A percentile compares a stretch with the other conserved stretches of the same genome.
These are phyloP conservation scores for Nelumbo lutea DNA, from an alignment of 164 flowering plant genomes.

Conservation along the genomic window DNA sequence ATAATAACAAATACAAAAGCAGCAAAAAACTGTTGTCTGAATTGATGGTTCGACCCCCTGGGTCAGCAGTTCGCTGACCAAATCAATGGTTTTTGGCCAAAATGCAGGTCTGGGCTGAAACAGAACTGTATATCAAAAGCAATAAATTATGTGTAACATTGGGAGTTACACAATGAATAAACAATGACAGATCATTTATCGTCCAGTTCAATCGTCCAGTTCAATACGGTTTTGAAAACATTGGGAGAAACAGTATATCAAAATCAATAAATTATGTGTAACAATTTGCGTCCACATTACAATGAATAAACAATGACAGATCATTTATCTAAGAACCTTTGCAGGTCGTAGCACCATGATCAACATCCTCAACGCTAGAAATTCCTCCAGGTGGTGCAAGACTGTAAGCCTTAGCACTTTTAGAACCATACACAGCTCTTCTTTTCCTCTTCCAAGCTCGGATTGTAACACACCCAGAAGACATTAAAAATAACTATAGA, in stretches of 20 bases:
- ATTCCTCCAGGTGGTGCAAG: background rate
- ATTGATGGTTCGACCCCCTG: too few species aligned
- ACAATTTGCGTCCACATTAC: background rate
- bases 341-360: background rate
- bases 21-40: too few species aligned
- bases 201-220: too few species aligned
- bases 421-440: background rate
- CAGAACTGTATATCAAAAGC: background rate
- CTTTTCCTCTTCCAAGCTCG: background rate
- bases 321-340: slow-evolving; percentile 8
- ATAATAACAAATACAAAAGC: too few species aligned
- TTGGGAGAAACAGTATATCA: background rate
- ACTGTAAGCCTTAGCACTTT: background rate
- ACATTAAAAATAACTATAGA: background rate
- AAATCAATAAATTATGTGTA: background rate
- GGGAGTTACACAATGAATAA: background rate
- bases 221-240: too few species aligned
- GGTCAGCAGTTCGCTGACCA: too few species aligned
- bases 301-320: slow-evolving; percentile 2
- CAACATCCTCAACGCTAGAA: background rate
- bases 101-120: too few species aligned
- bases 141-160: background rate
- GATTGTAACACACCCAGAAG: too few species aligned
- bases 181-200: slow-evolving; percentile 6
- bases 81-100: too few species aligned